These are phyloP conservation scores for Sanghuangporus sanghuang DNA, from an alignment of 1,284 basidiomycete species.

Conservation along the genomic window DNA sequence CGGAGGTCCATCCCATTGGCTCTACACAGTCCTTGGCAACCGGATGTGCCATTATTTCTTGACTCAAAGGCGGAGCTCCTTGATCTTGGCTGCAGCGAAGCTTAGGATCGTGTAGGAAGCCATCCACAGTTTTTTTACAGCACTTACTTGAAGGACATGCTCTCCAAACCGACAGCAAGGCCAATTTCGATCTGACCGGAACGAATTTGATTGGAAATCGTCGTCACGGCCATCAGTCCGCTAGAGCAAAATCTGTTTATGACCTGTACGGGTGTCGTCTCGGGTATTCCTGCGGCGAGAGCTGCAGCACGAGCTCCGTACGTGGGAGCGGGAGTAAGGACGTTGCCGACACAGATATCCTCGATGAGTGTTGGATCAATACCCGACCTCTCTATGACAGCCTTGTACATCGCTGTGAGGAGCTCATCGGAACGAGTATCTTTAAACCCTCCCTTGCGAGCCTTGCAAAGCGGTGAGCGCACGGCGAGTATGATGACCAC, in stretches of 20 bases:
- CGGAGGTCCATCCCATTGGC: constrained; percentile 87
- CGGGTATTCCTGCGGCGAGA: constrained; percentile 78
- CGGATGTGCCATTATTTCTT: constrained; percentile 45
- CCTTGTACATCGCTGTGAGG: constrained; percentile 74
- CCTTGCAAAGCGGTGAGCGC: constrained; percentile 70
- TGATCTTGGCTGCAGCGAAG: constrained; percentile 49
- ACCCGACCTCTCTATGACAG: constrained; percentile 51
- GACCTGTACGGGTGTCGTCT: constrained; percentile 67
- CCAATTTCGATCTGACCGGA: constrained; percentile 83
- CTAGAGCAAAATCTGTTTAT: constrained; percentile 81
- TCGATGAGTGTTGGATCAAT: constrained; percentile 68
- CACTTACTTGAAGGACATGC: constrained; percentile 72
- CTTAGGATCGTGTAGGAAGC: neutral
- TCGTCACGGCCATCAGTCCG: constrained; percentile 68
- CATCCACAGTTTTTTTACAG: neutral
- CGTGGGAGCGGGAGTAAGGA: constrained; percentile 52
- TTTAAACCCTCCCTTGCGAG: constrained; percentile 77
- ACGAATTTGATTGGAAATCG: constrained; percentile 77
- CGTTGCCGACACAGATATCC: constrained; percentile 77
- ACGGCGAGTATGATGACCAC: constrained; percentile 78
- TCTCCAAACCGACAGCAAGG: constrained; percentile 80
- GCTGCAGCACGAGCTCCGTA: constrained; percentile 72
- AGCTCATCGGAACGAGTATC: constrained; percentile 79
- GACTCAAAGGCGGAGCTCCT: constrained; percentile 56
- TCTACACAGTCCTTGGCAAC: constrained; percentile 45